phyloP scores from a whole-genome alignment of 2,329 filamentous ascomycete genomes.

The Emmonsiellopsis sp. region DNA sequence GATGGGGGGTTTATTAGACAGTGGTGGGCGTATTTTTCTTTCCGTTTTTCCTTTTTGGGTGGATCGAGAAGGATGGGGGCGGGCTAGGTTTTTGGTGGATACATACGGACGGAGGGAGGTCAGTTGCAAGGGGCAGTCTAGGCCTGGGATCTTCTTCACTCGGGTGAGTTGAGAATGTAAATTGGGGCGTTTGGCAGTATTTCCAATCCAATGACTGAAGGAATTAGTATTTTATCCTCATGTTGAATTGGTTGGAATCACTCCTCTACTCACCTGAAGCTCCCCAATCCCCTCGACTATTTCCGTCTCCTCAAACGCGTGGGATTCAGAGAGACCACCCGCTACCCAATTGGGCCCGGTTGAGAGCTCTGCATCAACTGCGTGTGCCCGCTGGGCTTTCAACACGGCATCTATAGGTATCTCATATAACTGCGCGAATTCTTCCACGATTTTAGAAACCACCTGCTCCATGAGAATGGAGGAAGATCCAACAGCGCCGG shows the following conservation, averaged over 20 bases:
- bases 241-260: not conserved
- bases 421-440: conserved; percentile 62
- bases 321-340: conserved; percentile 43
- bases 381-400: conserved; percentile 23
- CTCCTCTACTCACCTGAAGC: conserved; percentile 42
- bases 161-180: conserved; percentile 57
- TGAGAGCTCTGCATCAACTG: conserved; percentile 22
- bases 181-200: conserved; percentile 77
- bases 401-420: conserved; percentile 24
- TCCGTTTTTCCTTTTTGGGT: not conserved
- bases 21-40: not conserved
- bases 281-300: conserved; percentile 51
- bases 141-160: conserved; percentile 50
- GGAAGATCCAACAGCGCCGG: conserved; percentile 42
- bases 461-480: conserved; percentile 39
- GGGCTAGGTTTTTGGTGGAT: conserved; percentile 1
- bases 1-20: not conserved
- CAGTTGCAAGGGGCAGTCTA: conserved; percentile 41
- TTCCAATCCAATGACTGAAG: conserved; percentile 52
- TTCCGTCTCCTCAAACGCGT: conserved; percentile 36
- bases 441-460: conserved; percentile 47
- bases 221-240: not conserved
- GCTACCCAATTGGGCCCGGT: conserved; percentile 27
- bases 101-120: conserved; percentile 40
- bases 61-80: too few relatives aligned